These are phyloP conservation scores for Singerocomus rubriflavus DNA, from an alignment of 1,284 basidiomycete species.

Conservation along the genomic window DNA sequence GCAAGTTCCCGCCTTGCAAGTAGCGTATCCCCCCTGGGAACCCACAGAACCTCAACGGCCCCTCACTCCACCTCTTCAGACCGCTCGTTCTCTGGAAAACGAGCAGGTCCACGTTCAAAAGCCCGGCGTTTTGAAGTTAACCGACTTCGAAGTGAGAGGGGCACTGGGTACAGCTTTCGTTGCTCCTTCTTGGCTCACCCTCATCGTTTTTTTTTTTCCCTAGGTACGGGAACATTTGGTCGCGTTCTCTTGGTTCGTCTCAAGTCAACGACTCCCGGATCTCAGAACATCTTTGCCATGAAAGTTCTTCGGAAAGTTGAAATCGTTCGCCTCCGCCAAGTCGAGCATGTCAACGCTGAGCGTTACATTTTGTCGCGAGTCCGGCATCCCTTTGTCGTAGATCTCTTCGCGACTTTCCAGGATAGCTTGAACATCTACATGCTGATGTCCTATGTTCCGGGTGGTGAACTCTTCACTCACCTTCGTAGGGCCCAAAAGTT, in stretches of 20 bases:
- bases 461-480: slow-evolving; percentile 95
- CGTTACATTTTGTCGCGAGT: slow-evolving; percentile 90
- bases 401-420: slow-evolving; percentile 94
- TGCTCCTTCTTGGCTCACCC: slow-evolving; percentile 1
- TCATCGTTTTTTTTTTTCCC: slow-evolving; percentile 7
- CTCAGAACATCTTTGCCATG: slow-evolving; percentile 80
- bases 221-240: slow-evolving; percentile 92
- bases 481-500: slow-evolving; percentile 91
- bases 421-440: slow-evolving; percentile 97
- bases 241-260: slow-evolving; percentile 85
- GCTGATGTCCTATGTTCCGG: slow-evolving; percentile 98
- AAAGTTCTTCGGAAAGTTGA: slow-evolving; percentile 92
- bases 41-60: slow-evolving; percentile 17
- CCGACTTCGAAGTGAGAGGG: slow-evolving; percentile 78
- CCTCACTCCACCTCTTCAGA: slow-evolving; percentile 37
- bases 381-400: slow-evolving; percentile 79
- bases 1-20: slow-evolving; percentile 9
- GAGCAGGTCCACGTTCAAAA: slow-evolving; percentile 61
- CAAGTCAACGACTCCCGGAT: slow-evolving; percentile 45
- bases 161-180: slow-evolving; percentile 58
- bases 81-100: slow-evolving; percentile 63
- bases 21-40: slow-evolving; percentile 13
- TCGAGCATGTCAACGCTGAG: slow-evolving; percentile 98
- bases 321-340: slow-evolving; percentile 93
- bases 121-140: slow-evolving; percentile 55